These are phyloP conservation scores for Bondarzewia mesenterica DNA, from an alignment of 1,284 basidiomycete species.

Conservation along the genomic window DNA sequence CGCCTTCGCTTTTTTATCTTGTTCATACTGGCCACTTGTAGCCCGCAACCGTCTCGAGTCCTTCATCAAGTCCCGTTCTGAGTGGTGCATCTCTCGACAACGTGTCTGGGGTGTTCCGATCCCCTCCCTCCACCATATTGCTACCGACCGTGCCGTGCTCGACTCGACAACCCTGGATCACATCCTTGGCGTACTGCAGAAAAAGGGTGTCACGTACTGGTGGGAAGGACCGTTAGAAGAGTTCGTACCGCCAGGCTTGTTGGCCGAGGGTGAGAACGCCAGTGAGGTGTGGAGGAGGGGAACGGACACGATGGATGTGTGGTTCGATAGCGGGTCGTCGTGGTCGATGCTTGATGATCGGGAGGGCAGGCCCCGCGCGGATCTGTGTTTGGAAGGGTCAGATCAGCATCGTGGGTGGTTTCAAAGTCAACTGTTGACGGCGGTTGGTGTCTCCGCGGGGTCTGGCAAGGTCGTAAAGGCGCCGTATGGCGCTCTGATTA, in stretches of 20 bases:
- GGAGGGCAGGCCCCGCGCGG: constrained; percentile 43
- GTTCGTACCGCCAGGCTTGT: constrained; percentile 64
- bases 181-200: constrained; percentile 69
- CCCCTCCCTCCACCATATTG: constrained; percentile 74
- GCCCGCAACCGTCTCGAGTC: constrained; percentile 81
- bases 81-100: constrained; percentile 99
- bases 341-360: constrained; percentile 73
- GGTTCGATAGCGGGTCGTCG: constrained; percentile 97
- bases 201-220: constrained; percentile 80
- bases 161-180: constrained; percentile 64
- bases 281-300: constrained; percentile 62
- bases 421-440: constrained; percentile 89
- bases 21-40: constrained; percentile 22
- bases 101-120: constrained; percentile 98
- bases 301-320: constrained; percentile 96
- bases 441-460: constrained; percentile 44
- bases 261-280: constrained; percentile 32
- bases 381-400: constrained; percentile 91
- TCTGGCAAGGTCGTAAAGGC: constrained; percentile 20
- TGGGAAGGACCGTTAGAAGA: constrained; percentile 84
- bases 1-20: constrained; percentile 3
- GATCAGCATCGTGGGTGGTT: constrained; percentile 99
- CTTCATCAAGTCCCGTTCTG: constrained; percentile 82
- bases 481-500: constrained; percentile 82
- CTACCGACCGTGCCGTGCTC: constrained; percentile 62